Conservation (phyloP, 2,329 filamentous ascomycete species). For the Colletotrichum karsti region DNA sequence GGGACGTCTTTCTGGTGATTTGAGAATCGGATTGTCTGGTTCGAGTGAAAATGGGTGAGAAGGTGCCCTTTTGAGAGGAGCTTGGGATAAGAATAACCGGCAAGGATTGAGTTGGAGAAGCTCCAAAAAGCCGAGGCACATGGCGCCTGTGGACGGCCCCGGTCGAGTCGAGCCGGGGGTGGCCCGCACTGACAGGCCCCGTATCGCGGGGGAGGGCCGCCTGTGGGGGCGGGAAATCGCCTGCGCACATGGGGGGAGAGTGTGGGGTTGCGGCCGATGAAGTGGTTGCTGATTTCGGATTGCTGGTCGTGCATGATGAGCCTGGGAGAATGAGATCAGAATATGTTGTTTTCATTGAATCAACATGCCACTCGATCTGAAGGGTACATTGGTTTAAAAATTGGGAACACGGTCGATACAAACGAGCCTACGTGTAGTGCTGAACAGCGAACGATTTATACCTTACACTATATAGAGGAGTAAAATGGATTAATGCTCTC, state of each 20-base stretch:
- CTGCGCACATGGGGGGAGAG: not conserved
- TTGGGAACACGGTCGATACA: no score
- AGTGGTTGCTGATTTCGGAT: conserved; percentile 4
- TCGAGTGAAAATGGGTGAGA: not conserved
- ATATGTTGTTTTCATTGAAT: no score
- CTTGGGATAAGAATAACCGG: not conserved
- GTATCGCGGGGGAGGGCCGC: conserved; percentile 2
- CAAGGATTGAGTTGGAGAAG: conserved; percentile 18
- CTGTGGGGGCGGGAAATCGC: not conserved
- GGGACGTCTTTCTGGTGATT: no score
- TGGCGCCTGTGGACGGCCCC: not conserved
- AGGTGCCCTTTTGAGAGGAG: no score
- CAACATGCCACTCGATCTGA: no score
- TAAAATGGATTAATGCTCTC: no score
- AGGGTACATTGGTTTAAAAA: no score
- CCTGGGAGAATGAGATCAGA: not conserved
- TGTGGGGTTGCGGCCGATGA: conserved; percentile 23
- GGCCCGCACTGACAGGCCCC: not conserved
- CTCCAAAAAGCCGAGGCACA: conserved; percentile 26
- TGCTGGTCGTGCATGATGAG: not conserved
- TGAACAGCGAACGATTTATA: no score
- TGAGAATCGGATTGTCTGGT: no score
- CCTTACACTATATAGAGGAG: no score
- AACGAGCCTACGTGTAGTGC: no score
- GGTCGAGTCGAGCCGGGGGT: not conserved